Evolutionary conservation across 2,329 filamentous ascomycete genomes (phyloP), one percentile per base, ranked within the genome.

Genomic region (Dothiorella sarmentorum): DNA sequence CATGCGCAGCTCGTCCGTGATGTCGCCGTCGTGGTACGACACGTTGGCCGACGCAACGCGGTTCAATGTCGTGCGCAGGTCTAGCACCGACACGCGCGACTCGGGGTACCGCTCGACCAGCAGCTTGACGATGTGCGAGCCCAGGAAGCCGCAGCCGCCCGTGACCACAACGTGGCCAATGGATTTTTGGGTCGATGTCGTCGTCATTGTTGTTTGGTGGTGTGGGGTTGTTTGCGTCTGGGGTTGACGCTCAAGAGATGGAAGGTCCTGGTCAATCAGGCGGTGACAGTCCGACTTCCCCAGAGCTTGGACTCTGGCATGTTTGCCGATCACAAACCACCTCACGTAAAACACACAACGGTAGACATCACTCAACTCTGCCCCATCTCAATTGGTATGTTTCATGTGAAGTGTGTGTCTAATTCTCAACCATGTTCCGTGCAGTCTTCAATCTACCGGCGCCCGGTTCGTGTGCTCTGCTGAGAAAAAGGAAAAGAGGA

Each of bases 81-180:
- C 78, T 65, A 82, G 73, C 13, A 79, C 76, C 27, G 75, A 74
- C 62, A 81, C 67, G 58, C 74, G 73, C 37, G 72, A 72, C 63
- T 73, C 71, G 13, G 76, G 76, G 60, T 74, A 70, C 31, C 71
- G 66, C 24, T 69, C 63, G 24, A 73, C 68, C 33, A 82, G 73
- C 56, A 78, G 72, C 51, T 72, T 72, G 56, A 81, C 78, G 59
- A 82, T 79, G 66, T 80, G 78, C 61, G 74, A 69, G 29, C 80
- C 80, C 4, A 82, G 68, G 62, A 82, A 81, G 20, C 80, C 79
- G 60, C 77, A 78, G 49, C 79, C 79, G 56, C 79, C 79, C 26
- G 78, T 74, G 24, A 82, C 75, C 17, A 80, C 67, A 53, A 79
- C 75, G 61, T 77, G 75, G 44, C 77, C 77, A 33, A 79, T 69